Base-by-base conservation (phyloP, 176 grass and related monocot genomes). In the Phoenix roebelenii region DNA sequence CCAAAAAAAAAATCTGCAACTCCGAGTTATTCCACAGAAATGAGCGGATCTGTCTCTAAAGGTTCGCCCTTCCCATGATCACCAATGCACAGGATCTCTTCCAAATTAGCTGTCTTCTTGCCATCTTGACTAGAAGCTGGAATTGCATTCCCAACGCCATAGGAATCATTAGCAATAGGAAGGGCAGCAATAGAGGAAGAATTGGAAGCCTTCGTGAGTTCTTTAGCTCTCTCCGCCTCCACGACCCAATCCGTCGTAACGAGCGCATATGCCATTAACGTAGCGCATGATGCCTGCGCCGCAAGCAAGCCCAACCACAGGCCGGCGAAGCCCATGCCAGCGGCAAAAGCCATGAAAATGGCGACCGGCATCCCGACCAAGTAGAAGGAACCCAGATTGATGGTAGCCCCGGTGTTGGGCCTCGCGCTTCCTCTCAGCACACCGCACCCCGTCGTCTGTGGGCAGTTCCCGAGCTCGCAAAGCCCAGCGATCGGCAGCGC, bases 391-490 rank as follows among this genome's bases (percentile, higher is more conserved):
- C 79, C 88, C 6, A 98, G 76, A 26, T 98, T 98, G 64, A 98
- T 98, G 55, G 86, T 81, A 0, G 88, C 88, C 22, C 94, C 94
- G 22, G 70, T 82, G 32, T 54, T 69, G 0, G 93, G 93, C 19
- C 84, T 67, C 3, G 94, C 94, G 66, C 84, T 93, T 6, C 94
- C 94, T 3, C 94, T 72, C 18, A 98, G 77, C 24, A 98, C 88
- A 48, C 94, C 94, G 77, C 94, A 98, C 20, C 88, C 87, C 0
- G 81, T 82, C 18, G 88, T 98, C 76, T 98, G 94, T 35, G 88
- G 94, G 75, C 85, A 92, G 44, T 98, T 98, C 22, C 94, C 94
- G 44, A 98, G 76, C 84, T 98, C 94, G 76, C 94, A 98, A 54
- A 98, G 81, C 1, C 94, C 94, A 5, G 84, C 82, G 65, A 98